phyloP scores from a whole-genome alignment of 31 red algal species.

The Asparagopsis taxiformis region DNA sequence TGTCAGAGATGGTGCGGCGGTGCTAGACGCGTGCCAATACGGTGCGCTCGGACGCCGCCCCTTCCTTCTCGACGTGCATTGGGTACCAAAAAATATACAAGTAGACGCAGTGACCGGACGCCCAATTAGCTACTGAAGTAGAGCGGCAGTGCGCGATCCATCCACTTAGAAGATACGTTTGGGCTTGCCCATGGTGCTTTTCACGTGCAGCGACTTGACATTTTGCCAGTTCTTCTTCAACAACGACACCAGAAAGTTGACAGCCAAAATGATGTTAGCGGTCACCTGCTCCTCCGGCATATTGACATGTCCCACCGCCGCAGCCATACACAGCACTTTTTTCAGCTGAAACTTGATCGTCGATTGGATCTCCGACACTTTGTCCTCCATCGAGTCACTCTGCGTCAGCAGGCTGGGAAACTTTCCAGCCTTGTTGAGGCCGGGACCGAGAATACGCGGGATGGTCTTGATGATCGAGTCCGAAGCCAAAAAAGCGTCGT shows the following conservation, averaged over 20 bases:
- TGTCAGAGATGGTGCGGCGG: conserved; percentile 6
- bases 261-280: conserved; percentile 89
- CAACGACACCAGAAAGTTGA: conserved; percentile 97
- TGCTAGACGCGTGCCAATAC: not conserved
- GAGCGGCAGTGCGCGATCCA: not conserved
- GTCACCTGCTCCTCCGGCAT: conserved; percentile 90
- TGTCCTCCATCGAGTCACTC: conserved; percentile 84
- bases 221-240: conserved; percentile 99
- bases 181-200: conserved; percentile 97
- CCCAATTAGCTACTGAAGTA: not conserved
- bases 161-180: conserved; percentile 86
- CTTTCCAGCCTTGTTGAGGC: conserved; percentile 97
- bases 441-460: conserved; percentile 93
- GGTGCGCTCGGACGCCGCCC: too few species aligned
- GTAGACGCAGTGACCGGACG: too few species aligned
- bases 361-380: conserved; percentile 79
- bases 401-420: conserved; percentile 84
- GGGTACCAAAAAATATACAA: too few species aligned
- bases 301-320: conserved; percentile 90
- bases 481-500: conserved; percentile 95
- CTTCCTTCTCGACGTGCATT: too few species aligned
- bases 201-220: conserved; percentile 95
- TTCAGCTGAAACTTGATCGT: conserved; percentile 99
- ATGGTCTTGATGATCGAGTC: conserved; percentile 95
- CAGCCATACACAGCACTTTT: conserved; percentile 96